Evolutionary conservation across 805 yeast species (phyloP).

Genomic region (Phaffomyces antillensis): DNA sequence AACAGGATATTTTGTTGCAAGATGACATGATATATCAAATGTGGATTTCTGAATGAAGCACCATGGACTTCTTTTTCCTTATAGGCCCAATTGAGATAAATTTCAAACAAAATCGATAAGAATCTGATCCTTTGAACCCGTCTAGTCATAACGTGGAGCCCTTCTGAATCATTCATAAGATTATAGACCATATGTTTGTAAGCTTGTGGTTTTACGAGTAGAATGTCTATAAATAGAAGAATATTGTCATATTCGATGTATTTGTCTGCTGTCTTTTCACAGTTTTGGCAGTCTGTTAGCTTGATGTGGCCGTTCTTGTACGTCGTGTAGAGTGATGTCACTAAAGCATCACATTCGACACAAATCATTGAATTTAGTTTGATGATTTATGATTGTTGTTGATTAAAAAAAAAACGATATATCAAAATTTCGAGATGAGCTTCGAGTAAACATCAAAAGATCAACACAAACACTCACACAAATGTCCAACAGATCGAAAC

Average conservation of each 20-base stretch:
- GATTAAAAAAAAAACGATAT: not conserved
- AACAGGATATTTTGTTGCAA: conserved; percentile 28
- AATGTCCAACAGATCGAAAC: conserved; percentile 23
- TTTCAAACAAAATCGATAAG: conserved; percentile 72
- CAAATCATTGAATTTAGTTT: conserved; percentile 59
- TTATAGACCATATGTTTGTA: conserved; percentile 84
- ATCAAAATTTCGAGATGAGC: not conserved
- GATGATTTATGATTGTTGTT: too few relatives aligned
- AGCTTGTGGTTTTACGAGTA: conserved; percentile 81
- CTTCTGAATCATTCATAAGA: conserved; percentile 17
- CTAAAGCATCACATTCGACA: conserved; percentile 73
- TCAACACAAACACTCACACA: not conserved
- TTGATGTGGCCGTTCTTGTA: conserved; percentile 76
- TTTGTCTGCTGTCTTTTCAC: conserved; percentile 76
- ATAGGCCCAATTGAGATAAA: conserved; percentile 86
- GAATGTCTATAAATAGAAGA: conserved; percentile 71
- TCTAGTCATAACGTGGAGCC: not conserved
- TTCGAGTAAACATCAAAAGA: not conserved
- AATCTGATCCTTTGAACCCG: conserved; percentile 43
- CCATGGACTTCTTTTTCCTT: conserved; percentile 53
- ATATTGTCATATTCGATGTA: conserved; percentile 89
- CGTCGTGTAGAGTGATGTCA: conserved; percentile 56
- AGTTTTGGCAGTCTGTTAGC: conserved; percentile 65
- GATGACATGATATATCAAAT: conserved; percentile 27
- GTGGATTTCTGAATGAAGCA: conserved; percentile 9